Base-by-base conservation (phyloP, 2,329 filamentous ascomycete genomes). In the Colletotrichum noveboracense region DNA sequence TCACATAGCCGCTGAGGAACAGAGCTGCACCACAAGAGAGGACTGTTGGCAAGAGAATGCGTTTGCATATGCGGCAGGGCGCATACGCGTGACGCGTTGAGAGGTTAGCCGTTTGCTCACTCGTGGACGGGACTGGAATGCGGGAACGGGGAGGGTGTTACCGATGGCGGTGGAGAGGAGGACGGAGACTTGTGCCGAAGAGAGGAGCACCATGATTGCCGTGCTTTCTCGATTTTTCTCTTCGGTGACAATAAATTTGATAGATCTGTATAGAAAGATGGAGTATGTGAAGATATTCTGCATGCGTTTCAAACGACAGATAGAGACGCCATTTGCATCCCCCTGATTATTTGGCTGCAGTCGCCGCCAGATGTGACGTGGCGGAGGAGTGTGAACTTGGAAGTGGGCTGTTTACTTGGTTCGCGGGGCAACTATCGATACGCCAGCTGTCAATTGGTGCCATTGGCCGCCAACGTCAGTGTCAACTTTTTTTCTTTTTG, bases 1-100 rank as follows among this genome's bases (percentile, higher is more conserved):
- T 90, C 5, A 93, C 91, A 83, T 97, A 98, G 80, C 96, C 96
- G 67, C 94, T 95, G 36, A 98, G 88, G 84, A 98, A 98, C 30
- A 98, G 92, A 6, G 96, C 91, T 48, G 93, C 84, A 5, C 96
- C 98, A 85, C 95, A 98, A 30, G 94, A 83, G 77, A 95, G 87
- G 75, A 98, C 94, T 93, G 74, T 71, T 56, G 34, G 56, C 61
- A 26, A 58, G 65, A 36, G 26, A 14, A 30, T 16, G 67, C 70
- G 65, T 69, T 60, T 65, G 64, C 70, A 26, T 32, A 67, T 58
- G 69, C 70, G 72, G 52, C 18, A 24, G 13, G 55, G 43, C 73
- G 64, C 64, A 64, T 61, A 24, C 28, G 74, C 28, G 65, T 65
- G n/a, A 76, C 70, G 71, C 67, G 30, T 32, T 21, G 16, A 9